Conservation (phyloP, 2,329 filamentous ascomycete genomes). For the Arthrobotrys megalospora region DNA sequence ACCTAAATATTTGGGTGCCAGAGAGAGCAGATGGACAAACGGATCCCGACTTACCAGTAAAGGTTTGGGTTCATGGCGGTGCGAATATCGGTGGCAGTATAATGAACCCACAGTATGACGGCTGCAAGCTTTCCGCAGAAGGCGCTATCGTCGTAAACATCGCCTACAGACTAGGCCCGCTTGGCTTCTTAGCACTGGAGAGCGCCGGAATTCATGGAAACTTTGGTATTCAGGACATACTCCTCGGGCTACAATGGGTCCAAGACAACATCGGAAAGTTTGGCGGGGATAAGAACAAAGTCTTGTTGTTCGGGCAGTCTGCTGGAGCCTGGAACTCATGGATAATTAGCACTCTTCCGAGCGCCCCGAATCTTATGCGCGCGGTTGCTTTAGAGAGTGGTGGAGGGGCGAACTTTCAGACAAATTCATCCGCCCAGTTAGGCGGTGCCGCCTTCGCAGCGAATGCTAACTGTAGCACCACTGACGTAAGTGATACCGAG, state of each 20-base stretch:
- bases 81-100: conserved; percentile 44
- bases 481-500: conserved; percentile 31
- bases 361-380: conserved; percentile 30
- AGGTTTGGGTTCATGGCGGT: conserved; percentile 54
- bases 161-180: conserved; percentile 74
- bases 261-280: conserved; percentile 74
- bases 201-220: conserved; percentile 75
- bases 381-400: conserved; percentile 45
- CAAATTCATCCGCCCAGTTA: conserved; percentile 30
- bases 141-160: conserved; percentile 40
- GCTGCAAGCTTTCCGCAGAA: conserved; percentile 34
- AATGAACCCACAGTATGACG: conserved; percentile 36
- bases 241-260: conserved; percentile 75
- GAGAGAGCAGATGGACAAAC: neutral
- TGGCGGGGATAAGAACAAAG: conserved; percentile 74
- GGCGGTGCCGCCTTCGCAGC: conserved; percentile 33
- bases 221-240: conserved; percentile 76
- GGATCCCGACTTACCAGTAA: conserved; percentile 31
- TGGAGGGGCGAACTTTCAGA: conserved; percentile 31
- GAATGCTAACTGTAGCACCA: conserved; percentile 25
- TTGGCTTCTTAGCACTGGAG: conserved; percentile 73
- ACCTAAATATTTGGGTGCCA: conserved; percentile 48
- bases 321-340: conserved; percentile 70
- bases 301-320: conserved; percentile 76
- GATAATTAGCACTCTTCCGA: conserved; percentile 40